Percentiles rank a stretch among this genome's conserved stretches.
Evolutionary conservation across 2,329 filamentous ascomycete species (phyloP).

Genomic region (Claviceps sp.): DNA sequence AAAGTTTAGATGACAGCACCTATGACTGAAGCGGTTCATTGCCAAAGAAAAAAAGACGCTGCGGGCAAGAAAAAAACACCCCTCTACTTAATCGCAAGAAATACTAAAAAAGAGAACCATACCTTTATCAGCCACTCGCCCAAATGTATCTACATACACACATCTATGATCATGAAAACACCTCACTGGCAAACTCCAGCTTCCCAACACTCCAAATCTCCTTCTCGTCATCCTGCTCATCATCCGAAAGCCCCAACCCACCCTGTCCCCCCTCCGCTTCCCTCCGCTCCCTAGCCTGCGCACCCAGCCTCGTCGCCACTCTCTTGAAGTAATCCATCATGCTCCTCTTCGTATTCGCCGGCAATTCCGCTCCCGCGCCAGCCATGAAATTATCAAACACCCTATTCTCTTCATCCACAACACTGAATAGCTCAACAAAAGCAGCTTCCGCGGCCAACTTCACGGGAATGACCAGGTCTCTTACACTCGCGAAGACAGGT

Average conservation of each 20-base stretch:
- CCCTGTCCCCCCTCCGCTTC: conserved; percentile 86
- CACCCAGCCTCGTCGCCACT: conserved; percentile 71
- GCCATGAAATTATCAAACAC: conserved; percentile 88
- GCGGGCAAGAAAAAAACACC: neutral
- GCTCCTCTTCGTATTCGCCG: conserved; percentile 64
- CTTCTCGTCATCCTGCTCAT: conserved; percentile 86
- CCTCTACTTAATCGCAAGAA: neutral
- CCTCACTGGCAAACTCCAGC: conserved; percentile 61
- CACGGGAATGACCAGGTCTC: conserved; percentile 85
- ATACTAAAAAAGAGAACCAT: neutral
- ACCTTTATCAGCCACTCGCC: neutral
- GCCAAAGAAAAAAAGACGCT: too few relatives aligned
- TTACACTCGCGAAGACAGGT: conserved; percentile 76
- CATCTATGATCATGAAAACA: conserved; percentile 25
- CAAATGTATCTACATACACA: neutral
- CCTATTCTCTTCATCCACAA: conserved; percentile 72
- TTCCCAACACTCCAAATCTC: conserved; percentile 94
- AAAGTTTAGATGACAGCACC: too few relatives aligned
- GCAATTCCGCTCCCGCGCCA: conserved; percentile 50
- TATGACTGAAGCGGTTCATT: too few relatives aligned
- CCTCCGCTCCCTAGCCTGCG: conserved; percentile 73
- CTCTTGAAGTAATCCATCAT: conserved; percentile 98
- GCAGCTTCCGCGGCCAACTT: conserved; percentile 92
- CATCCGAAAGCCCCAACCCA: conserved; percentile 72
- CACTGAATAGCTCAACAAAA: conserved; percentile 80